Conservation (phyloP, 2,329 filamentous ascomycete species). For the Reticulascus tulasneorum region DNA sequence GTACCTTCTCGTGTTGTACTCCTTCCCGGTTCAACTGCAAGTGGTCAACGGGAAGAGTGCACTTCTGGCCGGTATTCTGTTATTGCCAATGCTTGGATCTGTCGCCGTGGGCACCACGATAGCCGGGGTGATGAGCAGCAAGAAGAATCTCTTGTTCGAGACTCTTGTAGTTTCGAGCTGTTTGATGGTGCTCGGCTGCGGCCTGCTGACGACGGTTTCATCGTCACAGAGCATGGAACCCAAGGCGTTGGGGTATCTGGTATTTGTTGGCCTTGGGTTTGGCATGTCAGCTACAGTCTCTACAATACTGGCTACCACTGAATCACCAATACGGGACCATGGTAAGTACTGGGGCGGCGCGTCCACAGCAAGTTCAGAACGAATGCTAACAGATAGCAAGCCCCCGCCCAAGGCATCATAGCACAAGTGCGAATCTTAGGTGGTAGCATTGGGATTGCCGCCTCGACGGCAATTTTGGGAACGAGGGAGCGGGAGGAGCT, state of each 20-base stretch:
- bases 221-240: conserved; percentile 29
- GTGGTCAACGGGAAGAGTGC: conserved; percentile 43
- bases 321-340: conserved; percentile 40
- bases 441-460: conserved; percentile 51
- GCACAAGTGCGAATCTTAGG: conserved; percentile 49
- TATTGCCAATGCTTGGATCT: conserved; percentile 49
- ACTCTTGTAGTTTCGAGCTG: conserved; percentile 36
- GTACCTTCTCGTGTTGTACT: conserved; percentile 44
- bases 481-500: conserved; percentile 26
- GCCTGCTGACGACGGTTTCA: conserved; percentile 35
- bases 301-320: conserved; percentile 40
- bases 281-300: conserved; percentile 43
- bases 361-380: too few species aligned
- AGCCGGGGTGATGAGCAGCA: conserved; percentile 37
- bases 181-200: conserved; percentile 43
- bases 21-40: conserved; percentile 46
- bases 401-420: conserved; percentile 48
- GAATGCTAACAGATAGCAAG: conserved; percentile 24
- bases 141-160: conserved; percentile 37
- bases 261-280: conserved; percentile 50
- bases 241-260: conserved; percentile 45
- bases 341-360: conserved; percentile 39
- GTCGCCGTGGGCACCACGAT: conserved; percentile 41
- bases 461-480: conserved; percentile 43
- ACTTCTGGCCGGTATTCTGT: conserved; percentile 44